phyloP scores from a whole-genome alignment of 768 basidiomycete genomes.

The Punctularia strigosozonata region DNA sequence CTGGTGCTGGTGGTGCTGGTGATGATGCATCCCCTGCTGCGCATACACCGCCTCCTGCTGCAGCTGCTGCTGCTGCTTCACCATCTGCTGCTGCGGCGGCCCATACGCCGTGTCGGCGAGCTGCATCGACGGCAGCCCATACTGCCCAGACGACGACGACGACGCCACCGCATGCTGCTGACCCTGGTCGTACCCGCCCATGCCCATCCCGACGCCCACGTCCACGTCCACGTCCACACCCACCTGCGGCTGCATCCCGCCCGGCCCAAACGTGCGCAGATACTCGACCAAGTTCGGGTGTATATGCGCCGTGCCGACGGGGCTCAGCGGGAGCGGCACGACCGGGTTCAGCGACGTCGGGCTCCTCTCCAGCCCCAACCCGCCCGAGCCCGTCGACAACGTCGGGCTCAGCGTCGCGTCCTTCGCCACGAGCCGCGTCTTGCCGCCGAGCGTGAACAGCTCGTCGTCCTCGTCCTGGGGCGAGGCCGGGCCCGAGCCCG shows the following conservation, averaged over 20 bases:
- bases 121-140: conserved; percentile 13
- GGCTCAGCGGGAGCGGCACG: conserved; percentile 54
- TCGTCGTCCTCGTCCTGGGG: conserved; percentile 50
- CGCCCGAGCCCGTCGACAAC: conserved; percentile 11
- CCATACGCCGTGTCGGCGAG: conserved; percentile 20
- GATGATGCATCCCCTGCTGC: conserved; percentile 5
- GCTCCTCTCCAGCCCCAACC: conserved; percentile 39
- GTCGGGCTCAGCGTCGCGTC: conserved; percentile 44
- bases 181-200: conserved; percentile 10
- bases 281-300: conserved; percentile 62
- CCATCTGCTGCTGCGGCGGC: conserved; percentile 9
- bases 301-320: conserved; percentile 35
- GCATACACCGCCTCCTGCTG: conserved; percentile 8
- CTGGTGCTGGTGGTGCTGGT: conserved; percentile 7
- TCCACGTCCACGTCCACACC: conserved; percentile 10
- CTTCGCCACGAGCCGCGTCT: conserved; percentile 50
- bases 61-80: conserved; percentile 12
- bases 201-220: conserved; percentile 7
- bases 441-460: conserved; percentile 50
- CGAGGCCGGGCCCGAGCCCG: conserved; percentile 29
- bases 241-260: conserved; percentile 7
- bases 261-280: conserved; percentile 43
- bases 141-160: conserved; percentile 11
- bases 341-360: conserved; percentile 64
- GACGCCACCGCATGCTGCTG: no score